These are phyloP conservation scores for Erythrobasidium yunnanense DNA, from an alignment of 768 basidiomycete genomes.

Conservation along the genomic window DNA sequence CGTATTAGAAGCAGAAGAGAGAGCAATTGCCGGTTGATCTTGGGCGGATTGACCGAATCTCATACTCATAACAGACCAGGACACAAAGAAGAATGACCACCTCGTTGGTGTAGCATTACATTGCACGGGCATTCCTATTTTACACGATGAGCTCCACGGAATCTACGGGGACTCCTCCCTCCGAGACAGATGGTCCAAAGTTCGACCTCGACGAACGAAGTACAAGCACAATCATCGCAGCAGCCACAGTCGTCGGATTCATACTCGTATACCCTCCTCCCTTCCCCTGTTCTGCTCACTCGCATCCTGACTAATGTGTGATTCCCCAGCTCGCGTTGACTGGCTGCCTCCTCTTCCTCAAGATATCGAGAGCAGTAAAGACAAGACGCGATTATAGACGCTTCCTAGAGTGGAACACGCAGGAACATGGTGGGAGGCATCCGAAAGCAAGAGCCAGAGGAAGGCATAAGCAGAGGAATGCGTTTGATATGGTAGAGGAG, in stretches of 20 bases:
- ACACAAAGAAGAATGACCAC: too few species aligned
- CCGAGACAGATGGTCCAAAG: background rate
- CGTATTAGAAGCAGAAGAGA: too few species aligned
- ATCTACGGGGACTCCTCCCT: background rate
- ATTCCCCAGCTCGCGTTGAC: background rate
- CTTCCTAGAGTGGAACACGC: background rate
- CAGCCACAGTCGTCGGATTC: background rate
- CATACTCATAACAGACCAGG: too few species aligned
- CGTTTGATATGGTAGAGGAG: background rate
- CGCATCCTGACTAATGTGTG: background rate
- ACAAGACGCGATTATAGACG: background rate
- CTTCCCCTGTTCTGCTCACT: background rate
- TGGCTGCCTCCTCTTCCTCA: background rate
- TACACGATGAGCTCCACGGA: background rate
- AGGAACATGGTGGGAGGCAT: background rate
- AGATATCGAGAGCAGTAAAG: background rate
- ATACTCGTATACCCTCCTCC: background rate
- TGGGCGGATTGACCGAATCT: too few species aligned
- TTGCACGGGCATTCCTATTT: too few species aligned
- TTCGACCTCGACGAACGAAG: background rate
- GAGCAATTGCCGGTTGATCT: too few species aligned
- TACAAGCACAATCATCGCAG: background rate
- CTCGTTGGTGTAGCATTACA: too few species aligned
- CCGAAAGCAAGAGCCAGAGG: background rate
- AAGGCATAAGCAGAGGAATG: background rate